Evolutionary conservation across 306 rosid species (phyloP).

Genomic region (Vigna angularis): DNA sequence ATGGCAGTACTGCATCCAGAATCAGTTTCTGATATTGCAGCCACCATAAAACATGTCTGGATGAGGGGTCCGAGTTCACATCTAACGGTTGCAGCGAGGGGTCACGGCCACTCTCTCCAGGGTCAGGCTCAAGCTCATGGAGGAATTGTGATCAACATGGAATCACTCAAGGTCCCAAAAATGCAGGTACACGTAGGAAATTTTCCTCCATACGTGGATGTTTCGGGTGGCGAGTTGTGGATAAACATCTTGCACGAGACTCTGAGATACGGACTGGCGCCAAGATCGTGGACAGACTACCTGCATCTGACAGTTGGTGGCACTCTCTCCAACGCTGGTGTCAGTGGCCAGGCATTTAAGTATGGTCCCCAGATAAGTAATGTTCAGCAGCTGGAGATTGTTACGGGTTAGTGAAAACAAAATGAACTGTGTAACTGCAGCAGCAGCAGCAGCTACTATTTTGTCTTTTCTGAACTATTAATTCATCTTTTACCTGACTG

Average conservation of each 20-base stretch:
- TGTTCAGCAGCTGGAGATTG: conserved; percentile 90
- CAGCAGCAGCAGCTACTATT: neutral
- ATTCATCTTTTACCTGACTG: neutral
- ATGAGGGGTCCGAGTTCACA: conserved; percentile 76
- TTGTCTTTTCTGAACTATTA: conserved; percentile 28
- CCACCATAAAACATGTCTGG: conserved; percentile 73
- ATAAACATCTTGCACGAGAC: conserved; percentile 88
- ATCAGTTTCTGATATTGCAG: conserved; percentile 79
- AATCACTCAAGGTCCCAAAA: conserved; percentile 62
- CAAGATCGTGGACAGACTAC: conserved; percentile 98
- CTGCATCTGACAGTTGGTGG: conserved; percentile 94
- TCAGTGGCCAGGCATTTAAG: conserved; percentile 94
- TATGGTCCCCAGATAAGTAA: conserved; percentile 99
- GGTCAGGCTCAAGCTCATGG: conserved; percentile 87
- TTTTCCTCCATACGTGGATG: conserved; percentile 72
- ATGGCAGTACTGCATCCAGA: conserved; percentile 79
- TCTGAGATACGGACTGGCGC: conserved; percentile 80
- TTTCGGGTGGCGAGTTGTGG: conserved; percentile 93
- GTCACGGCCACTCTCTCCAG: conserved; percentile 96
- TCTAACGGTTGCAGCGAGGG: conserved; percentile 89
- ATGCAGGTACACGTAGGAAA: conserved; percentile 65
- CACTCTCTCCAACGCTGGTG: conserved; percentile 93
- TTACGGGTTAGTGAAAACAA: conserved; percentile 72
- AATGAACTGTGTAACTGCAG: neutral
- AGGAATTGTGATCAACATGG: conserved; percentile 91